Conservation (phyloP, 495 filamentous ascomycete genomes). For the Penicillium soppii region DNA sequence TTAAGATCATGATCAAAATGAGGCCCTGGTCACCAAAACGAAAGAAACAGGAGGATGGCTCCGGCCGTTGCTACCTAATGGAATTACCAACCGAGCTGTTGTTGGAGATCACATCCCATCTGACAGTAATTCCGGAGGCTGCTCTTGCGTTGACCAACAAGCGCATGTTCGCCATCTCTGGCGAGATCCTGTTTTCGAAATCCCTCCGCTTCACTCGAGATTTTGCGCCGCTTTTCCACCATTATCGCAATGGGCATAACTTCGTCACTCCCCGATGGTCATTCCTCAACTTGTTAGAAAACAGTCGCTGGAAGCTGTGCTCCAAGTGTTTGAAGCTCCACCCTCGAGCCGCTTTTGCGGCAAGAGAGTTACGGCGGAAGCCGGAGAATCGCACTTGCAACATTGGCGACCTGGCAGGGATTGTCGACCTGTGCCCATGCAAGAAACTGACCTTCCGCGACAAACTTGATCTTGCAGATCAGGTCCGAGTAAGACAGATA, state of each 20-base stretch:
- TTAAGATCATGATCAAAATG: conserved; percentile 36
- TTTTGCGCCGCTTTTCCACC: conserved; percentile 47
- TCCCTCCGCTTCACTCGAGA: conserved; percentile 43
- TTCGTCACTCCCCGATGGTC: conserved; percentile 44
- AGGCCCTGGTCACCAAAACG: conserved; percentile 27
- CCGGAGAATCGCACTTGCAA: conserved; percentile 39
- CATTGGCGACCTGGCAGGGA: conserved; percentile 40
- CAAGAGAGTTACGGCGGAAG: conserved; percentile 37
- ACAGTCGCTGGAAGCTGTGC: conserved; percentile 40
- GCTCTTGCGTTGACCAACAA: conserved; percentile 46
- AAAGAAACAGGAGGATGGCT: conserved; percentile 14
- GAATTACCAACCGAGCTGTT: conserved; percentile 47
- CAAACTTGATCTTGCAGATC: conserved; percentile 38
- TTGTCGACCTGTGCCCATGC: conserved; percentile 49
- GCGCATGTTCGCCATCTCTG: conserved; percentile 40
- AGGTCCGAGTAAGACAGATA: conserved; percentile 33
- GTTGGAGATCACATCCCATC: conserved; percentile 41
- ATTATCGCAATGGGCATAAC: conserved; percentile 43
- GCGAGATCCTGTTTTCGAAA: conserved; percentile 33
- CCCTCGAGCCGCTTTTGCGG: conserved; percentile 35
- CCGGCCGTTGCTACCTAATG: conserved; percentile 34
- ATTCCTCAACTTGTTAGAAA: conserved; percentile 40
- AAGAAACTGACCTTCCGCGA: conserved; percentile 47
- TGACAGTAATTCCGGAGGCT: conserved; percentile 39
- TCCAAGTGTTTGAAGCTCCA: conserved; percentile 48